phyloP scores from a whole-genome alignment of 2,329 filamentous ascomycete genomes.

The Aureobasidium sp. region DNA sequence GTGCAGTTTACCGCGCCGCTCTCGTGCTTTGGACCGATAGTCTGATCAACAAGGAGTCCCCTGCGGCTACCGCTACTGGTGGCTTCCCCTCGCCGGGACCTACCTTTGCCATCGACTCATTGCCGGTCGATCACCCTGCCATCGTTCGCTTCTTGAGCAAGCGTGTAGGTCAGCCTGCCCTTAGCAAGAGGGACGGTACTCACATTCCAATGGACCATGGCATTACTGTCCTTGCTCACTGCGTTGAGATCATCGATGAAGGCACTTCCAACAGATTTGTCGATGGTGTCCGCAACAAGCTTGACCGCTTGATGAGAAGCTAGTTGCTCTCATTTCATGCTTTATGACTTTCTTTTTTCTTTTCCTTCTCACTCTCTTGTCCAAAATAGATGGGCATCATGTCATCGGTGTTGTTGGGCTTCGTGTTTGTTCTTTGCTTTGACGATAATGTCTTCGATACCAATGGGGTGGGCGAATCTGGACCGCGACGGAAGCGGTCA shows the following conservation, averaged over 20 bases:
- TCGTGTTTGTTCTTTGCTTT: neutral
- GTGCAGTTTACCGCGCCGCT: conserved; percentile 58
- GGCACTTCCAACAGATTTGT: conserved; percentile 44
- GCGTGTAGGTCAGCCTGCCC: conserved; percentile 43
- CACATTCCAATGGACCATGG: conserved; percentile 39
- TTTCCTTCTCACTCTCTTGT: neutral
- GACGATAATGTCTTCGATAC: neutral
- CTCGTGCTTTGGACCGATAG: conserved; percentile 57
- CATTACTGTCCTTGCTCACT: conserved; percentile 41
- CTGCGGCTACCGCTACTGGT: conserved; percentile 26
- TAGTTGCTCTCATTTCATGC: conserved; percentile 13
- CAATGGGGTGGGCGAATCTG: neutral
- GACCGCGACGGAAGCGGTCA: neutral
- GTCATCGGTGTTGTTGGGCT: neutral
- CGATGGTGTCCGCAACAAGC: conserved; percentile 46
- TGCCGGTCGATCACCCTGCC: conserved; percentile 42
- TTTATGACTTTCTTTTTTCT: neutral
- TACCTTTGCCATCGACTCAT: conserved; percentile 42
- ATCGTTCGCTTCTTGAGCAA: conserved; percentile 45
- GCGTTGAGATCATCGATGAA: conserved; percentile 45
- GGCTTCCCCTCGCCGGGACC: conserved; percentile 29
- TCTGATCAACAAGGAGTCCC: conserved; percentile 41
- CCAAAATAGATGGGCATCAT: conserved; percentile 1
- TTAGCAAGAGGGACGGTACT: conserved; percentile 42
- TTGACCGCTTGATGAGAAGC: conserved; percentile 35